These are phyloP conservation scores for Pseudonectria buxi DNA, from an alignment of 2,329 filamentous ascomycete genomes.

Conservation along the genomic window DNA sequence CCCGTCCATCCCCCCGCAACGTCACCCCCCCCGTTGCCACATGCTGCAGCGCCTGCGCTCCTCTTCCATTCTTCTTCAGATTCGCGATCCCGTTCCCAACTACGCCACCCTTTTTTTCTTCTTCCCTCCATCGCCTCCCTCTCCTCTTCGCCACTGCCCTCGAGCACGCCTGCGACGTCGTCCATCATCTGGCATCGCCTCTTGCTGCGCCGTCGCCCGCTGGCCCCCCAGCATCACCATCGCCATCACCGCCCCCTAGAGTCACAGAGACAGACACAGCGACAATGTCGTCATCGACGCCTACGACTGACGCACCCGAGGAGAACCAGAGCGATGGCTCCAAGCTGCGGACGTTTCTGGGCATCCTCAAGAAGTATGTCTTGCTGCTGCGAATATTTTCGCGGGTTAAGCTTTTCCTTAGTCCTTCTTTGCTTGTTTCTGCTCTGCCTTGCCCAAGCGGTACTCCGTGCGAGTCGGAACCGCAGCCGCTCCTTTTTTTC, in stretches of 20 bases:
- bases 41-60: too few relatives aligned
- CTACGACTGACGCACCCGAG: constrained; percentile 30
- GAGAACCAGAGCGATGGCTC: constrained; percentile 66
- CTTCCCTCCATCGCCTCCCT: constrained; percentile 3
- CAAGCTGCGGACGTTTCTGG: constrained; percentile 82
- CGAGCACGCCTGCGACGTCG: not conserved
- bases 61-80: constrained; percentile 2
- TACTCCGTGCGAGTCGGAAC: not conserved
- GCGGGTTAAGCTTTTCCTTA: constrained; percentile 11
- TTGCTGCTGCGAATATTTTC: constrained; percentile 1
- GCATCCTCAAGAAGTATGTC: constrained; percentile 74
- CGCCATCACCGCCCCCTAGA: not conserved
- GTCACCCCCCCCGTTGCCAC: too few relatives aligned
- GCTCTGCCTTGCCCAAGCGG: too few relatives aligned
- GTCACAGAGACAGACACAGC: constrained; percentile 4
- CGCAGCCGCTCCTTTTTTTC: too few relatives aligned
- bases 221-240: too few relatives aligned
- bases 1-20: too few relatives aligned
- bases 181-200: constrained; percentile 1
- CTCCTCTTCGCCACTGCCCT: too few relatives aligned
- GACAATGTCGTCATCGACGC: constrained; percentile 33
- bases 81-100: constrained; percentile 16
- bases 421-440: not conserved
- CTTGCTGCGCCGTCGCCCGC: not conserved
- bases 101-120: constrained; percentile 12